Percentiles rank a stretch among this genome's conserved stretches.
phyloP scores from a whole-genome alignment of 306 rosid species.

The Glycyrrhiza uralensis region DNA sequence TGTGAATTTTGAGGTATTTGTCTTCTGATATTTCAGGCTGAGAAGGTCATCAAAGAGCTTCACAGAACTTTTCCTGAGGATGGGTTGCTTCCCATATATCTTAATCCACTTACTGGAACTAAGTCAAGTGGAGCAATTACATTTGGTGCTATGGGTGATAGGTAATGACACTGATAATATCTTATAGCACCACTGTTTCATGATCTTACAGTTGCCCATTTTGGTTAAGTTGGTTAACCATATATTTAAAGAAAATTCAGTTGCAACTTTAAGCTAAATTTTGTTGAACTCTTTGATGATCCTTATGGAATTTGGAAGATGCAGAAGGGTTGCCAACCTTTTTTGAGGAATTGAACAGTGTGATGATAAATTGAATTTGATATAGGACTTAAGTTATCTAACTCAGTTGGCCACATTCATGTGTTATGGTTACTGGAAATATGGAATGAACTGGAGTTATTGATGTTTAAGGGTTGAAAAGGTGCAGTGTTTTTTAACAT shows the following conservation, averaged over 20 bases:
- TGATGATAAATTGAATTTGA: background rate
- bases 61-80: conserved; percentile 66
- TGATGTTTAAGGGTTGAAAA: background rate
- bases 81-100: conserved; percentile 82
- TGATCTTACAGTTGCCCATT: background rate
- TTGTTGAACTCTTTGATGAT: background rate
- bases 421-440: background rate
- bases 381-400: background rate
- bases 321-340: background rate
- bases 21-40: conserved; percentile 43
- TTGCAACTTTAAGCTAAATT: background rate
- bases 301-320: background rate
- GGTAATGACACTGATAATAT: conserved; percentile 44
- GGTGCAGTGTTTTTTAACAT: background rate
- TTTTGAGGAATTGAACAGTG: background rate
- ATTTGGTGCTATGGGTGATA: conserved; percentile 98
- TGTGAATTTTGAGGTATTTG: conserved; percentile 29
- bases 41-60: conserved; percentile 64
- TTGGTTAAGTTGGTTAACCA: background rate
- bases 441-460: conserved; percentile 12
- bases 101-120: conserved; percentile 67
- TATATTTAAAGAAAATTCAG: conserved; percentile 8
- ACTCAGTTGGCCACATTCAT: background rate
- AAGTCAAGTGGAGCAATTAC: conserved; percentile 58
- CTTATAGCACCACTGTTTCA: background rate